Percentiles rank a stretch among this genome's conserved stretches.
Conservation (phyloP, 306 rosid genomes). For the Ammopiptanthus mongolicus region DNA sequence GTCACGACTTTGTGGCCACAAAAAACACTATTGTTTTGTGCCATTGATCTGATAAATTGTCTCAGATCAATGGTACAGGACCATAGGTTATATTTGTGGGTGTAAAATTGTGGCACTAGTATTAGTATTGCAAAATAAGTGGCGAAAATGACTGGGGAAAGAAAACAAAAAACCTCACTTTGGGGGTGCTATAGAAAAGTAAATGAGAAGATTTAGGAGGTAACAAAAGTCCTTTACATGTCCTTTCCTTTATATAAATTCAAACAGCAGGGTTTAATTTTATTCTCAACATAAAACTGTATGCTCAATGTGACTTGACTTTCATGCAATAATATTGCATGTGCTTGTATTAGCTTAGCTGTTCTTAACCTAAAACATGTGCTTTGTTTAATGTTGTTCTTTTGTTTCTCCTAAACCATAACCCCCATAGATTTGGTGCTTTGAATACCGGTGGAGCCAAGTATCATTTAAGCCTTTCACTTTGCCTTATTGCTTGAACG, state of each 20-base stretch:
- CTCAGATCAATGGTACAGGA: conserved; percentile 10
- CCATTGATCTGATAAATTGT: conserved; percentile 12
- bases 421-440: neutral
- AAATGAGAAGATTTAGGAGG: neutral
- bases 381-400: neutral
- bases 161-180: neutral
- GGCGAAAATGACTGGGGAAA: neutral
- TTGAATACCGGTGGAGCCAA: neutral
- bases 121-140: neutral
- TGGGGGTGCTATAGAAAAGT: neutral
- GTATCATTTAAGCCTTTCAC: too few species aligned
- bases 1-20: neutral
- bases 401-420: too few species aligned
- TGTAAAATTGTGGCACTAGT: neutral
- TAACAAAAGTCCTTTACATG: neutral
- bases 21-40: conserved; percentile 6
- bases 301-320: neutral
- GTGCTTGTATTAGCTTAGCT: neutral
- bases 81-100: conserved; percentile 1
- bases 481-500: too few species aligned
- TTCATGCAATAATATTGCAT: neutral
- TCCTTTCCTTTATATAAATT: neutral
- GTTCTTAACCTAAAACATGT: neutral
- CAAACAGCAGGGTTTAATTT: neutral
- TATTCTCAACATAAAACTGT: neutral